Percentiles rank a stretch among this genome's conserved stretches.
These are phyloP conservation scores for Mycena maculata DNA, from an alignment of 768 basidiomycete genomes.

Conservation along the genomic window DNA sequence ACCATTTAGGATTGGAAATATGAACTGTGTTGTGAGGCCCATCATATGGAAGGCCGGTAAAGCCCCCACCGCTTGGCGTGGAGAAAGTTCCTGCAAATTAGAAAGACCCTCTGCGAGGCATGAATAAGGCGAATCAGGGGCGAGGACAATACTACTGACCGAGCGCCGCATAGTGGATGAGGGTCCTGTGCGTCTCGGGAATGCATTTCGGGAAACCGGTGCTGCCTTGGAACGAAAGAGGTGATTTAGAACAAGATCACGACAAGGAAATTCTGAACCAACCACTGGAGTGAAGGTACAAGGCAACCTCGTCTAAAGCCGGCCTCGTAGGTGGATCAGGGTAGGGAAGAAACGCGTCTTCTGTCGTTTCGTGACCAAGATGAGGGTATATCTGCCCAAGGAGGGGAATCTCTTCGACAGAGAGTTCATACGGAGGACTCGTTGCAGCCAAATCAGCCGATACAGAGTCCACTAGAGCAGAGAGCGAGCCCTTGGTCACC, in stretches of 20 bases:
- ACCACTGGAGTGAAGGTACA: slow-evolving; percentile 54
- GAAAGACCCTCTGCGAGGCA: background rate
- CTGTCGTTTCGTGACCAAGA: slow-evolving; percentile 49
- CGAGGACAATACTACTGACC: background rate
- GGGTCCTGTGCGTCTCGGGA: slow-evolving; percentile 4
- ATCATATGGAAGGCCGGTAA: slow-evolving; percentile 55
- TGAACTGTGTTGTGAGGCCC: slow-evolving; percentile 45
- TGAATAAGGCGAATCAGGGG: background rate
- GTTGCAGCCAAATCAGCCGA: slow-evolving; percentile 30
- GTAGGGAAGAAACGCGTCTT: slow-evolving; percentile 46
- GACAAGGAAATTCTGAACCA: slow-evolving; percentile 32
- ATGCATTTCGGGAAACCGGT: slow-evolving; percentile 29
- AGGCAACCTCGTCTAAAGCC: slow-evolving; percentile 39
- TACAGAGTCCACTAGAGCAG: slow-evolving; percentile 44
- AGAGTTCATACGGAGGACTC: slow-evolving; percentile 37
- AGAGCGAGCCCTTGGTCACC: slow-evolving; percentile 41
- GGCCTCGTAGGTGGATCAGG: slow-evolving; percentile 29
- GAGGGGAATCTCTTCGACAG: slow-evolving; percentile 48
- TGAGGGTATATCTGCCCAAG: slow-evolving; percentile 52
- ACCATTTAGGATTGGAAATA: slow-evolving; percentile 42
- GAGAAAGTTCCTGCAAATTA: background rate
- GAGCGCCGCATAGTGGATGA: slow-evolving; percentile 6
- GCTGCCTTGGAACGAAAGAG: slow-evolving; percentile 16
- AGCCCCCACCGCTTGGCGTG: slow-evolving; percentile 26
- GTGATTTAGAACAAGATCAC: background rate